These are phyloP conservation scores for Clohesyomyces aquaticus DNA, from an alignment of 495 filamentous ascomycete genomes.

Conservation along the genomic window DNA sequence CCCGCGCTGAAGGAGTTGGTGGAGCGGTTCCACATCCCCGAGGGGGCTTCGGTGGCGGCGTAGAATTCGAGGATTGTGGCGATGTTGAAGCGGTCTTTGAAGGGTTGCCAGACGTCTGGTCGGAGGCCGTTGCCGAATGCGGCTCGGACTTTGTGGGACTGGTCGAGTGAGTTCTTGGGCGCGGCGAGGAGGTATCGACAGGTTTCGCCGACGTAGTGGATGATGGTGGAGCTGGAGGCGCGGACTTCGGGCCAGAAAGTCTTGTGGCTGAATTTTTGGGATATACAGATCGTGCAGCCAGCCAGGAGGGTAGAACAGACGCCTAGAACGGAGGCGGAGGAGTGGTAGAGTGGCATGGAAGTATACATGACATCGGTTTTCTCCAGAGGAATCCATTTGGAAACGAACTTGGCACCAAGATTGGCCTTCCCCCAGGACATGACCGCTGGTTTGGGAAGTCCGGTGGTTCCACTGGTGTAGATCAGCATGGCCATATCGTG, in stretches of 20 bases:
- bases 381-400: conserved; percentile 61
- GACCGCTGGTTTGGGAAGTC: conserved; percentile 87
- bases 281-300: conserved; percentile 70
- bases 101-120: conserved; percentile 86
- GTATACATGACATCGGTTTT: conserved; percentile 78
- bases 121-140: conserved; percentile 92
- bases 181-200: conserved; percentile 85
- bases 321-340: conserved; percentile 75
- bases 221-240: conserved; percentile 71
- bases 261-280: conserved; percentile 78
- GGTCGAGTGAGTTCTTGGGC: conserved; percentile 72
- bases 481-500: conserved; percentile 47
- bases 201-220: conserved; percentile 96
- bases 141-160: conserved; percentile 73
- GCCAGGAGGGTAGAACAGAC: conserved; percentile 61
- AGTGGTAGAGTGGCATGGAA: conserved; percentile 96
- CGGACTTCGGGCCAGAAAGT: conserved; percentile 84
- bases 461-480: conserved; percentile 50
- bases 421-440: conserved; percentile 74
- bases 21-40: conserved; percentile 73
- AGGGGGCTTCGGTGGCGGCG: conserved; percentile 78
- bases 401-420: conserved; percentile 58
- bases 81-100: conserved; percentile 87
- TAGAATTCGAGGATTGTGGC: conserved; percentile 87
- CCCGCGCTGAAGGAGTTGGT: conserved; percentile 76